phyloP scores from a whole-genome alignment of 2,329 filamentous ascomycete species.

The Paracorniculantispora psalliotae region DNA sequence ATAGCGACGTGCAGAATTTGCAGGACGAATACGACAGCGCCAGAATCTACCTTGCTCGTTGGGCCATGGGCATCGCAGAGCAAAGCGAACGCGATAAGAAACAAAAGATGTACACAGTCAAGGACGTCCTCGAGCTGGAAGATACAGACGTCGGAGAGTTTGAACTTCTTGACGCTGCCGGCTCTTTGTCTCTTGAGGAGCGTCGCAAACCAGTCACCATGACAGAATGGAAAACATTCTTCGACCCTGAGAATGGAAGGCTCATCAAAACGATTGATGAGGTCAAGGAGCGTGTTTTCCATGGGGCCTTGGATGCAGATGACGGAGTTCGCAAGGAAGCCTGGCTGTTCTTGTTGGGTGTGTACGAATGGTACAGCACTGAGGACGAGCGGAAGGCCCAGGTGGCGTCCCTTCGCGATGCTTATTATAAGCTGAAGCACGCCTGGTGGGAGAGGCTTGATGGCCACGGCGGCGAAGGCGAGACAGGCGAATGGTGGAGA shows the following conservation, averaged over 20 bases:
- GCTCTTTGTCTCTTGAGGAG: slow-evolving; percentile 69
- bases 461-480: slow-evolving; percentile 71
- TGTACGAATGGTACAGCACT: slow-evolving; percentile 91
- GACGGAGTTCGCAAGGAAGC: slow-evolving; percentile 94
- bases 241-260: slow-evolving; percentile 69
- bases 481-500: slow-evolving; percentile 92
- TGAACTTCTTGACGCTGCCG: slow-evolving; percentile 81
- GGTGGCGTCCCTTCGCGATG: slow-evolving; percentile 80
- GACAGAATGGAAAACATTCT: slow-evolving; percentile 87
- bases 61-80: slow-evolving; percentile 98
- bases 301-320: slow-evolving; percentile 81
- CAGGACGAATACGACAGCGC: slow-evolving; percentile 98
- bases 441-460: slow-evolving; percentile 94
- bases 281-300: slow-evolving; percentile 95
- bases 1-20: slow-evolving; percentile 89
- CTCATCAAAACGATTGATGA: slow-evolving; percentile 81
- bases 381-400: slow-evolving; percentile 77
- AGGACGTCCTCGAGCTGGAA: slow-evolving; percentile 88
- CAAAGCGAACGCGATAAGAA: slow-evolving; percentile 86
- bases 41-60: slow-evolving; percentile 85
- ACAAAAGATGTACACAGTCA: slow-evolving; percentile 87
- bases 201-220: slow-evolving; percentile 71
- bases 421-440: slow-evolving; percentile 90
- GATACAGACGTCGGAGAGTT: slow-evolving; percentile 95
- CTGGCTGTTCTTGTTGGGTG: slow-evolving; percentile 88